Evolutionary conservation across 2,329 filamentous ascomycete species (phyloP).

Genomic region (Ophiostoma sp.): DNA sequence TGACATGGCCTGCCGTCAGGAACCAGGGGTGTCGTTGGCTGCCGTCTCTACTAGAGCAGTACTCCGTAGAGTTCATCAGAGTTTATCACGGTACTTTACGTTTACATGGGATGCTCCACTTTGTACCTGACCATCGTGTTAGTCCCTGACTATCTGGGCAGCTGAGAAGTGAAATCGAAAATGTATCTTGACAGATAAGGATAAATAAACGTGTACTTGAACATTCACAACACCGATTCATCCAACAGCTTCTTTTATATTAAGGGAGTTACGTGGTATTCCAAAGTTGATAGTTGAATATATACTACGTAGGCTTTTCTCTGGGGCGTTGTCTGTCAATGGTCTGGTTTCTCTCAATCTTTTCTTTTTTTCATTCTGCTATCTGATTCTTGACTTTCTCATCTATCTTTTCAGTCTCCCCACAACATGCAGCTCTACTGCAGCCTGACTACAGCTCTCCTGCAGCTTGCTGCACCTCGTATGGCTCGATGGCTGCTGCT

Average conservation of each 20-base stretch:
- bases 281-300: no score
- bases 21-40: neutral
- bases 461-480: neutral
- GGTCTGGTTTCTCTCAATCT: neutral
- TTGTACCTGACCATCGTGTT: constrained; percentile 6
- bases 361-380: neutral
- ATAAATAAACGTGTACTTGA: neutral
- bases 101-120: neutral
- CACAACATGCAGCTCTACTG: neutral
- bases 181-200: neutral
- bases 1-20: no score
- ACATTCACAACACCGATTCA: neutral
- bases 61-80: neutral
- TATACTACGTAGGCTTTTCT: no score
- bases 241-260: no score
- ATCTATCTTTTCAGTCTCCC: neutral
- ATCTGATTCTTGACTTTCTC: no score
- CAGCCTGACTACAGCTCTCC: neutral
- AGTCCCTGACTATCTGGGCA: constrained; percentile 1
- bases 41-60: neutral
- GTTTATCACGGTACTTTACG: neutral
- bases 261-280: no score
- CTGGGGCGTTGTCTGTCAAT: neutral
- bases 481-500: neutral
- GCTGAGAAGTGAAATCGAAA: neutral